These are phyloP conservation scores for Cicer arietinum DNA, from an alignment of 306 rosid genomes.

Conservation along the genomic window DNA sequence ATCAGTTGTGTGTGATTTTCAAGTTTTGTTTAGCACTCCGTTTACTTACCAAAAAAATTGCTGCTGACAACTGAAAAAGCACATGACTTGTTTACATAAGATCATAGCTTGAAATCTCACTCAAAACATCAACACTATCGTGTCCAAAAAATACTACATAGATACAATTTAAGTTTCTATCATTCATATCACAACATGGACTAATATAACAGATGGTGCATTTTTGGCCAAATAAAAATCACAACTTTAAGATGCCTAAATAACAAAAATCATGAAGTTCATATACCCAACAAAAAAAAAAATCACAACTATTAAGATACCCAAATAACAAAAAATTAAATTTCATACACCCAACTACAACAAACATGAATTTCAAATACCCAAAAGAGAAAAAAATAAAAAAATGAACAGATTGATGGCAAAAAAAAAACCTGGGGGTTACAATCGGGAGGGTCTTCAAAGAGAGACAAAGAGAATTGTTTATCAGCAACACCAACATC, in stretches of 20 bases:
- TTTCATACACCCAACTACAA: not conserved
- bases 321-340: constrained; percentile 14
- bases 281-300: not conserved
- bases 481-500: constrained; percentile 93
- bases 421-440: constrained; percentile 43
- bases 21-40: too few species aligned
- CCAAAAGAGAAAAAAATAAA: not conserved
- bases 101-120: not conserved
- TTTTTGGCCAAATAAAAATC: not conserved
- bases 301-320: not conserved
- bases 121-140: constrained; percentile 1
- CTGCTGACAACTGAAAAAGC: not conserved
- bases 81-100: not conserved
- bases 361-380: not conserved
- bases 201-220: constrained; percentile 8
- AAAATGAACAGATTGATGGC: not conserved
- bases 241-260: not conserved
- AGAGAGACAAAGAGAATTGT: constrained; percentile 82
- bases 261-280: not conserved
- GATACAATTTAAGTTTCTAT: not conserved
- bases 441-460: constrained; percentile 78
- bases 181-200: constrained; percentile 5
- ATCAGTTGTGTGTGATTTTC: too few species aligned
- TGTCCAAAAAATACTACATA: not conserved
- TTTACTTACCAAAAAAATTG: too few species aligned